Conservation (phyloP, 2,329 filamentous ascomycete genomes). For the Aspergillus sp. region DNA sequence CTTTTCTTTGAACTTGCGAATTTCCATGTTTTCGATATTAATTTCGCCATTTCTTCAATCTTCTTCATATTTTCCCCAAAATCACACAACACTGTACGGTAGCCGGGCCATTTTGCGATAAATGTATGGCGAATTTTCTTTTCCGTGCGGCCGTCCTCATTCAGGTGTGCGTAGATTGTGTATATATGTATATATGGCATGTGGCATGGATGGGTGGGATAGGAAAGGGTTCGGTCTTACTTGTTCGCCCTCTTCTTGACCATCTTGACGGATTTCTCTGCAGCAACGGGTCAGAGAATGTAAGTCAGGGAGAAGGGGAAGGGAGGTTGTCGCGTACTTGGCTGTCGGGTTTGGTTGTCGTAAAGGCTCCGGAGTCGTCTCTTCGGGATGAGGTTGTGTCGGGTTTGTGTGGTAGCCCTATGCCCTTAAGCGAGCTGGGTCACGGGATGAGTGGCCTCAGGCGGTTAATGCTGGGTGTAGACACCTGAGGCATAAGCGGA, state of each 20-base stretch:
- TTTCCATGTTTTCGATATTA: background rate
- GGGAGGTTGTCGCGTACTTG: slow-evolving; percentile 39
- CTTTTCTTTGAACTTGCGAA: background rate
- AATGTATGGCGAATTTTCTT: background rate
- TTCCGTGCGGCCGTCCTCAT: slow-evolving; percentile 13
- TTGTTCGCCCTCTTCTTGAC: slow-evolving; percentile 77
- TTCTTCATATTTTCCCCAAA: slow-evolving; percentile 3
- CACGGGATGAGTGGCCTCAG: slow-evolving; percentile 24
- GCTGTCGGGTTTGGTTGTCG: slow-evolving; percentile 44
- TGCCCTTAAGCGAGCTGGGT: slow-evolving; percentile 42
- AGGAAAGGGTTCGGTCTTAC: slow-evolving; percentile 52
- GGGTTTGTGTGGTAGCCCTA: slow-evolving; percentile 42
- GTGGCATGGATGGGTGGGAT: slow-evolving; percentile 30
- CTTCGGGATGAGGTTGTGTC: slow-evolving; percentile 38
- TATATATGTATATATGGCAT: slow-evolving; percentile 19
- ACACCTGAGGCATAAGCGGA: slow-evolving; percentile 18
- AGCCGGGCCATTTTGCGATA: background rate
- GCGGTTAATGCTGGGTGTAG: background rate
- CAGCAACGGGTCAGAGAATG: slow-evolving; percentile 34
- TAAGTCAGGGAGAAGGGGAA: slow-evolving; percentile 18
- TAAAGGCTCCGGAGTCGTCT: slow-evolving; percentile 38
- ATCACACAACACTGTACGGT: slow-evolving; percentile 3
- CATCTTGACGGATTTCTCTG: slow-evolving; percentile 62
- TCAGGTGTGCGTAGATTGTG: slow-evolving; percentile 7
- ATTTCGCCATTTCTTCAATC: background rate